Evolutionary conservation across 306 rosid species (phyloP), one percentile per base, ranked within the genome.

Genomic region (Coriaria nepalensis): DNA sequence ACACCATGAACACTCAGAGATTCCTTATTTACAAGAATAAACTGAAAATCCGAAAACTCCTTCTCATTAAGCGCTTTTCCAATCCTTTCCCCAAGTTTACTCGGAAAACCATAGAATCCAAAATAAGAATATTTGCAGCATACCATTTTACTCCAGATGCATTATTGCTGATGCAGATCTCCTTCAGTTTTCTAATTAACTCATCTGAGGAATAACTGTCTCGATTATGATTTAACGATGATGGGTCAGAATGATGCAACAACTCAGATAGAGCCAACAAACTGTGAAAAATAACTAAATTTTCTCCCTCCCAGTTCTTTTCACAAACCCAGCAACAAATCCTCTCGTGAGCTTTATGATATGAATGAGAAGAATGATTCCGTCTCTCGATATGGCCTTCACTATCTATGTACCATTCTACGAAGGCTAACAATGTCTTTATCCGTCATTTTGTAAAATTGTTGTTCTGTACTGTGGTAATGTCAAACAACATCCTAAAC

Each of bases 21-120:
- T 52, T 55, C 56, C 39, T 86, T 81, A 55, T 66, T 74, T 32
- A 68, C 40, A 44, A 76, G 74, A 59, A 79, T 13, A 59, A 87
- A 72, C 44, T 39, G 67, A 36, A 71, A 55, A 65, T 88, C 95
- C 12, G 76, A 68, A 61, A 62, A 73, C 56, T 69, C 81, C 62
- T 68, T 63, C 56, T 74, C 65, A 56, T 67, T 38, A 61, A 81
- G 68, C 36, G 75, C 73, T 55, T 66, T 66, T 41, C 83, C 86
- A 60, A 88, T 67, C 70, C 73, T 78, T 60, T 68, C 72, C 50
- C 71, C 77, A 13, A 76, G 67, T 60, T 74, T 86, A 72, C 68
- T 68, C 15, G 96, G 86, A 72, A 81, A 88, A 59, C 96, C 96
- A 43, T 81, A 88, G 42, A 66, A 56, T 57, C 78, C 88, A 65